phyloP scores from a whole-genome alignment of 2,329 filamentous ascomycete genomes.

The Aspergillus caelatus region DNA sequence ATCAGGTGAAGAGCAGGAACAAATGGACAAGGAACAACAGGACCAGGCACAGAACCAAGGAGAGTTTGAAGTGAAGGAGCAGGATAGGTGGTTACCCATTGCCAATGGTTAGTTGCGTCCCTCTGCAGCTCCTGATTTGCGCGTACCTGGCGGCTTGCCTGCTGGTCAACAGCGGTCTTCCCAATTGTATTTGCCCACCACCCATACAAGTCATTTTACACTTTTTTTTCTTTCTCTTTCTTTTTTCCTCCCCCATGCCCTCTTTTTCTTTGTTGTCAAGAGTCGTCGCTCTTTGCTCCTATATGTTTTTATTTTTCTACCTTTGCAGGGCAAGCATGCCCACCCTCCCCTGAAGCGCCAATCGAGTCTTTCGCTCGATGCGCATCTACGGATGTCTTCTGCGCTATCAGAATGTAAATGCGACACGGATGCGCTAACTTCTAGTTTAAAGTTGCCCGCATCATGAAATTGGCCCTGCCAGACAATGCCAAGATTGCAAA shows the following conservation, averaged over 20 bases:
- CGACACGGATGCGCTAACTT: constrained; percentile 23
- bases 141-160: constrained; percentile 46
- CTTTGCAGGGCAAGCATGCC: neutral
- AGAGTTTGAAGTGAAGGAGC: constrained; percentile 99
- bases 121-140: constrained; percentile 55
- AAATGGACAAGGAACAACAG: constrained; percentile 72
- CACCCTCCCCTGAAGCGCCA: neutral
- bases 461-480: constrained; percentile 97
- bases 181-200: constrained; percentile 33
- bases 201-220: constrained; percentile 23
- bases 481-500: constrained; percentile 99
- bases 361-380: neutral
- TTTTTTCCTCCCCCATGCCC: neutral
- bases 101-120: constrained; percentile 89
- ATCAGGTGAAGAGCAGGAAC: constrained; percentile 87
- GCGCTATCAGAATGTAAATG: neutral
- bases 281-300: neutral
- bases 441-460: constrained; percentile 92
- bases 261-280: neutral
- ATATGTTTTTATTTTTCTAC: neutral
- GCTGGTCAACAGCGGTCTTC: constrained; percentile 32
- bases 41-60: constrained; percentile 76
- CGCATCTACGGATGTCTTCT: neutral
- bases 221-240: constrained; percentile 13
- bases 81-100: constrained; percentile 99